Evolutionary conservation across 176 grass and related monocot genomes (phyloP).

Genomic region (Hyparrhenia diplandra): DNA sequence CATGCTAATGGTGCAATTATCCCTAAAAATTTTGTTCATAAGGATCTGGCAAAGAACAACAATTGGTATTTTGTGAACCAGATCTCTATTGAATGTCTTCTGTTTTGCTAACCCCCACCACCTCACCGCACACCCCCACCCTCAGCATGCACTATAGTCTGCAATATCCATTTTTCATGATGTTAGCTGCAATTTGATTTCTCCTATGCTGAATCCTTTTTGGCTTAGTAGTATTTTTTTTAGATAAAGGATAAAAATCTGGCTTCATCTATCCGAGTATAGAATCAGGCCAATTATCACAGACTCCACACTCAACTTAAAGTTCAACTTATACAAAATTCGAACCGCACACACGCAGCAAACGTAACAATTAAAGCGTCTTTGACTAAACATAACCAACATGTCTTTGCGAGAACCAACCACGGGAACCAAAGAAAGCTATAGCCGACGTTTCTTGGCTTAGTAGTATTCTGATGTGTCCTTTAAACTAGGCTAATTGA

Average conservation of each 20-base stretch:
- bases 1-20: conserved; percentile 73
- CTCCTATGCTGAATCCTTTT: conserved; percentile 23
- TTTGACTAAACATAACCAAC: no score
- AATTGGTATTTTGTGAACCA: conserved; percentile 52
- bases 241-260: no score
- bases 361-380: no score
- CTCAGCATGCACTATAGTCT: not conserved
- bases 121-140: not conserved
- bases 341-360: no score
- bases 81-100: not conserved
- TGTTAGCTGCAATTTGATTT: not conserved
- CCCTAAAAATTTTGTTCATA: conserved; percentile 65
- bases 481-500: not conserved
- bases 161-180: not conserved
- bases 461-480: not conserved
- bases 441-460: no score
- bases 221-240: not conserved
- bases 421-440: no score
- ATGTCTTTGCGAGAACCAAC: no score
- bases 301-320: no score
- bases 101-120: not conserved
- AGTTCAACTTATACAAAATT: no score
- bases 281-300: no score
- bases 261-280: no score
- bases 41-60: conserved; percentile 55